Evolutionary conservation across 2,329 filamentous ascomycete species (phyloP).

Genomic region (Fusarium brevicatenulatum): DNA sequence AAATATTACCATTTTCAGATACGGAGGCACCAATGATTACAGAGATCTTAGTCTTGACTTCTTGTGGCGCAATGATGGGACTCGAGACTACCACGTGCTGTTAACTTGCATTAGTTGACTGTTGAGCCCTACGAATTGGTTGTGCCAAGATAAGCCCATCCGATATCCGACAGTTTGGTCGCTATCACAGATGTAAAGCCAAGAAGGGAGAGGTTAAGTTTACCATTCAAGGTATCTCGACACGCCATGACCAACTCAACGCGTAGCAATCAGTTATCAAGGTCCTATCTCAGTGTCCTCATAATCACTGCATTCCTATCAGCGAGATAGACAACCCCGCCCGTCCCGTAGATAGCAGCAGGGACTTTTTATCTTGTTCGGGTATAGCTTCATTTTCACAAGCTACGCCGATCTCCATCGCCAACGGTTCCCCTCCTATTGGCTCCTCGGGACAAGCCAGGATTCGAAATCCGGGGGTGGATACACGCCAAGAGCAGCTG

Average conservation of each 20-base stretch:
- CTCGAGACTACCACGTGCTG: neutral
- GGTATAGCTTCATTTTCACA: slow-evolving; percentile 17
- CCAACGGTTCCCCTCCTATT: slow-evolving; percentile 9
- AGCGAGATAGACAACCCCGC: slow-evolving; percentile 11
- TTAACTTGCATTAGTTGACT: neutral
- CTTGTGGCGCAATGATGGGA: neutral
- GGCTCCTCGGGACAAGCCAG: slow-evolving; percentile 2
- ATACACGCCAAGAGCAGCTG: neutral
- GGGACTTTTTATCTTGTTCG: slow-evolving; percentile 29
- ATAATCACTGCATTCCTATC: slow-evolving; percentile 9
- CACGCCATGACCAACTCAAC: neutral
- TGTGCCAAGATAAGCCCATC: neutral
- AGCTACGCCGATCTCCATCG: slow-evolving; percentile 5
- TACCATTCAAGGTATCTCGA: neutral
- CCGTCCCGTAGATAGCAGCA: slow-evolving; percentile 2
- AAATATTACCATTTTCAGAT: neutral
- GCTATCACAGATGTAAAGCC: neutral
- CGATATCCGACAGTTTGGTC: neutral
- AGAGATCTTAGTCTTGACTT: neutral
- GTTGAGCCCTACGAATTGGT: neutral
- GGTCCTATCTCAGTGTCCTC: neutral
- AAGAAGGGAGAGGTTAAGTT: neutral
- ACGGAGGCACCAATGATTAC: neutral
- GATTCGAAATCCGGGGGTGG: slow-evolving; percentile 19
- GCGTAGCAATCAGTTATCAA: slow-evolving; percentile 1